These are phyloP conservation scores for Graphilbum fragrans DNA, from an alignment of 2,329 filamentous ascomycete genomes.

Conservation along the genomic window DNA sequence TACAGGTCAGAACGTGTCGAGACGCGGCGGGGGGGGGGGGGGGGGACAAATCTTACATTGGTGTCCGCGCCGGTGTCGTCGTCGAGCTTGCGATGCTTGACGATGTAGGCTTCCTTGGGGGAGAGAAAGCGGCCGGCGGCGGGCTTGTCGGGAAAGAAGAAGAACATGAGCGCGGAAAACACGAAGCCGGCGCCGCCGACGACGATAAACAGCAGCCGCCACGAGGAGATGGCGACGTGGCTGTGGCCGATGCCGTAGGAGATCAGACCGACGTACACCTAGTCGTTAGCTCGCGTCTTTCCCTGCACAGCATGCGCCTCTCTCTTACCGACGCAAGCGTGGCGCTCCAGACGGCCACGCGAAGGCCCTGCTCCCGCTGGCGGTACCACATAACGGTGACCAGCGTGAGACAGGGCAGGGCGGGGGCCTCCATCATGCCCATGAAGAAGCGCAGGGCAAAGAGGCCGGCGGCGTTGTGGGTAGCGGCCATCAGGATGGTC, in stretches of 20 bases:
- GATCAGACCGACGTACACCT: conserved; percentile 7
- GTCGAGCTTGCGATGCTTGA: conserved; percentile 38
- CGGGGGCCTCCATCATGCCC: conserved; percentile 42
- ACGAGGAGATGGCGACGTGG: conserved; percentile 40
- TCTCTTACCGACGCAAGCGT: conserved; percentile 53
- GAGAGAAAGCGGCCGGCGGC: conserved; percentile 38
- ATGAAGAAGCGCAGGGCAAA: conserved; percentile 44
- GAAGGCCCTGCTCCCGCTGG: conserved; percentile 33
- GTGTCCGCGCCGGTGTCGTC: conserved; percentile 50
- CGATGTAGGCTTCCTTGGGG: conserved; percentile 37
- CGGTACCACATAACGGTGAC: conserved; percentile 43
- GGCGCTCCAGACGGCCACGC: conserved; percentile 42
- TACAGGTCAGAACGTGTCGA: too few relatives aligned
- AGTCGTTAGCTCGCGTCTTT: too few relatives aligned
- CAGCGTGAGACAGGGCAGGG: conserved; percentile 45
- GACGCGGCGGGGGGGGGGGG: too few relatives aligned
- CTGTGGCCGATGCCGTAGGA: conserved; percentile 50
- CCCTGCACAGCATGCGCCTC: conserved; percentile 31
- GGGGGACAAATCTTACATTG: too few relatives aligned
- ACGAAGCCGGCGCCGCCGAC: conserved; percentile 43
- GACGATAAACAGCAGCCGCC: conserved; percentile 61
- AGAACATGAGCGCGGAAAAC: conserved; percentile 46
- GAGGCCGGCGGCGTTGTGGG: conserved; percentile 40
- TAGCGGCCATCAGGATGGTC: conserved; percentile 34
- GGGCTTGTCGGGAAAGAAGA: conserved; percentile 47